These are phyloP conservation scores for Dicorynia guianensis DNA, from an alignment of 306 rosid genomes.

Conservation along the genomic window DNA sequence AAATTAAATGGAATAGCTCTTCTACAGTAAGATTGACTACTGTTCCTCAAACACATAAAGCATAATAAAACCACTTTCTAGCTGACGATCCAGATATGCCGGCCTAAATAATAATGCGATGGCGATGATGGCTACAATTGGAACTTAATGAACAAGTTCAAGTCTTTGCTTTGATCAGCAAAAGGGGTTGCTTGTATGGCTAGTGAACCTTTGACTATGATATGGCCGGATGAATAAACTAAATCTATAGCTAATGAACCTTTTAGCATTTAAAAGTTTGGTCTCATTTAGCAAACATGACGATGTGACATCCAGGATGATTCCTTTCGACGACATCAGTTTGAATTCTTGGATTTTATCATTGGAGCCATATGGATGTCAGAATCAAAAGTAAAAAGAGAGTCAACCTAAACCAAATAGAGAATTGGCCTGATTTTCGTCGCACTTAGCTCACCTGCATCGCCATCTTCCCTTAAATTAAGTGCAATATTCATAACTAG, in stretches of 20 bases:
- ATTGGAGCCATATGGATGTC: conserved; percentile 1
- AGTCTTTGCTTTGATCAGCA: neutral
- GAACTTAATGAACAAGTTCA: neutral
- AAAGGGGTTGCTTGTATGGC: conserved; percentile 2
- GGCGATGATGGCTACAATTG: neutral
- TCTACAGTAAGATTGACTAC: neutral
- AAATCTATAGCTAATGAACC: neutral
- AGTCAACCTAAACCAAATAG: neutral
- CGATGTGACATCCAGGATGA: neutral
- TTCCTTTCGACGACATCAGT: neutral
- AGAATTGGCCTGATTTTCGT: neutral
- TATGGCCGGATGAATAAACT: too few species aligned
- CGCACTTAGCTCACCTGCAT: neutral
- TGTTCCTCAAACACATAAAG: neutral
- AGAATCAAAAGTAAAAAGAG: too few species aligned
- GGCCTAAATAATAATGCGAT: neutral
- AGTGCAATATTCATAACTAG: too few species aligned
- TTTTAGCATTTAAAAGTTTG: neutral
- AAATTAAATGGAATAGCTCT: neutral
- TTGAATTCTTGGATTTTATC: neutral
- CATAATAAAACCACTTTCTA: neutral
- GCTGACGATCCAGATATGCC: neutral
- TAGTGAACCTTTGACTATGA: neutral
- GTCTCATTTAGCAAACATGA: neutral
- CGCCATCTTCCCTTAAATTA: neutral